These are phyloP conservation scores for Pseudohalonectria lignicola DNA, from an alignment of 2,329 filamentous ascomycete genomes.

Conservation along the genomic window DNA sequence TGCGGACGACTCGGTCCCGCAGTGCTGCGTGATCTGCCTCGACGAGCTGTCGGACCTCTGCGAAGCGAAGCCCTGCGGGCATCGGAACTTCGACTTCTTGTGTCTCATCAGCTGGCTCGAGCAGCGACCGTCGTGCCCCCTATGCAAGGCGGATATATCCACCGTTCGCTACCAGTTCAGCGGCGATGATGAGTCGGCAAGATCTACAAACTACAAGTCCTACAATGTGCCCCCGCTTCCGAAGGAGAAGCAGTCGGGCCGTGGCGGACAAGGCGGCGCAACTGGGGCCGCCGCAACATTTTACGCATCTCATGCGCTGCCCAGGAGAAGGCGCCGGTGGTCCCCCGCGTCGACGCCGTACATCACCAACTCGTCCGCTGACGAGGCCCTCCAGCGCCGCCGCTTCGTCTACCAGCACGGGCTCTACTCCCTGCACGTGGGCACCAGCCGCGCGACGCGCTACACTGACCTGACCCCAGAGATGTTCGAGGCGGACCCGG, in stretches of 20 bases:
- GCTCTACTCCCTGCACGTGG: slow-evolving; percentile 71
- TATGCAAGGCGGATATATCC: slow-evolving; percentile 53
- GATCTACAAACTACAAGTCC: neutral
- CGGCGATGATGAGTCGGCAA: slow-evolving; percentile 18
- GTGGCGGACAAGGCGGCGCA: no score
- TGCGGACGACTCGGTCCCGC: no score
- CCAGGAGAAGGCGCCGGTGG: no score
- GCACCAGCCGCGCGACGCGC: slow-evolving; percentile 65
- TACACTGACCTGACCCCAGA: slow-evolving; percentile 62
- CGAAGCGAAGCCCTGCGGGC: slow-evolving; percentile 64
- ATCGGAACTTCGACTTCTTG: slow-evolving; percentile 73
- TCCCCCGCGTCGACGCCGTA: neutral
- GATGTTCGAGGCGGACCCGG: slow-evolving; percentile 50
- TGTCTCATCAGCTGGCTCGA: slow-evolving; percentile 66
- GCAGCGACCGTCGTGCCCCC: slow-evolving; percentile 51
- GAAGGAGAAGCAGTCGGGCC: no score
- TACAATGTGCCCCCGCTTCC: slow-evolving; percentile 22
- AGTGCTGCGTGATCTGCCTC: slow-evolving; percentile 78
- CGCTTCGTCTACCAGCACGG: slow-evolving; percentile 61
- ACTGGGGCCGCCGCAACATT: no score
- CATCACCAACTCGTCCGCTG: neutral
- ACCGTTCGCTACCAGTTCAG: slow-evolving; percentile 56
- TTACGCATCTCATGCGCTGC: no score
- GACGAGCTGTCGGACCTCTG: slow-evolving; percentile 63
- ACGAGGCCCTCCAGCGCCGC: slow-evolving; percentile 42